Evolutionary conservation across 495 filamentous ascomycete species (phyloP).

Genomic region (Corynascus novoguineensis): DNA sequence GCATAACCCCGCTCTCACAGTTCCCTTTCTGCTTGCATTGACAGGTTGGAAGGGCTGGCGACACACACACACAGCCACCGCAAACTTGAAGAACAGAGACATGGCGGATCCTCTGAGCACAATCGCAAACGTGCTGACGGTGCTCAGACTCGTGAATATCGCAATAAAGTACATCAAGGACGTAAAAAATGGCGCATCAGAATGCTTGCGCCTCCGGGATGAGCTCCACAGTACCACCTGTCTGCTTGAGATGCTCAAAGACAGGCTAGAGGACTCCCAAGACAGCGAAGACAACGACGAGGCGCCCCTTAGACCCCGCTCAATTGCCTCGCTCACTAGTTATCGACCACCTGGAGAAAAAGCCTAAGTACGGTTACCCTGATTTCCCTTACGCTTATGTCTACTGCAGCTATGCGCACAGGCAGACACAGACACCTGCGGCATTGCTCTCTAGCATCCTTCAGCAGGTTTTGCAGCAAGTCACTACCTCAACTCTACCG

Average conservation of each 20-base stretch:
- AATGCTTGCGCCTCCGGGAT: neutral
- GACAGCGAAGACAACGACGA: neutral
- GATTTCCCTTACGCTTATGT: neutral
- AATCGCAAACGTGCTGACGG: neutral
- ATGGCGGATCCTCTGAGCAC: constrained; percentile 2
- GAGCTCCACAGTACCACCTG: constrained; percentile 2
- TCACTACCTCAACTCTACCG: neutral
- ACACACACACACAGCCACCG: too few relatives aligned
- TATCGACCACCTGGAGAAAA: neutral
- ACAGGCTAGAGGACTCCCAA: neutral
- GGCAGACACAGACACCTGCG: neutral
- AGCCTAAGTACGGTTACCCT: neutral
- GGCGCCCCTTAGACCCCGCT: neutral
- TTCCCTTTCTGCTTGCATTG: too few relatives aligned
- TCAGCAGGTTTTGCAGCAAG: neutral
- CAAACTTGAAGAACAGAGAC: neutral
- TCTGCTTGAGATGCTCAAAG: constrained; percentile 6
- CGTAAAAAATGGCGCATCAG: neutral
- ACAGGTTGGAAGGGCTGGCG: too few relatives aligned
- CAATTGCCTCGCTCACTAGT: neutral
- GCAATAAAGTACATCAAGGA: neutral
- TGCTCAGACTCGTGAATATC: neutral
- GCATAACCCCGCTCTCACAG: too few relatives aligned
- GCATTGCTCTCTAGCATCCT: neutral
- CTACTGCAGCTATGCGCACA: neutral